Evolutionary conservation across 768 basidiomycete genomes (phyloP).

Genomic region (Mrakia blollopis): DNA sequence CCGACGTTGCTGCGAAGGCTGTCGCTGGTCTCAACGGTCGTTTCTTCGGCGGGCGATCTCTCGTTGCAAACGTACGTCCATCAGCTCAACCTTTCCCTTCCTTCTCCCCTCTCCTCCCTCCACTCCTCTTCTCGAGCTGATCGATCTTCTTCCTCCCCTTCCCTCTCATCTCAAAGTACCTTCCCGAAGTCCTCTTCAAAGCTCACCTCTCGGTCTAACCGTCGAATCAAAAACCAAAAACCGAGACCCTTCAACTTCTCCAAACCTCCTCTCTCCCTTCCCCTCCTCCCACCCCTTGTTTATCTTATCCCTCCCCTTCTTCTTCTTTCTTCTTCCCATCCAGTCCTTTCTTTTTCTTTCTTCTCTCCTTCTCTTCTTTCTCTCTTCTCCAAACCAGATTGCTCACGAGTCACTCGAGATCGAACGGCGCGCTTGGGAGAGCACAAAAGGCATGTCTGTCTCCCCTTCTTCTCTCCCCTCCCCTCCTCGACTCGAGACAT

Average conservation of each 20-base stretch:
- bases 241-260: neutral
- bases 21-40: conserved; percentile 88
- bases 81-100: neutral
- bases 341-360: neutral
- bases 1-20: conserved; percentile 76
- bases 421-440: neutral
- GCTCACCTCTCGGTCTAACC: conserved; percentile 22
- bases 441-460: neutral
- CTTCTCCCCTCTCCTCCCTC: neutral
- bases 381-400: neutral
- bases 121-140: neutral
- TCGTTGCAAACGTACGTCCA: conserved; percentile 55
- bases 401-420: neutral
- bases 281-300: neutral
- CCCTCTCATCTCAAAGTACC: conserved; percentile 6
- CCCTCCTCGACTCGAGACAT: neutral
- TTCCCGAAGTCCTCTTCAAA: conserved; percentile 24
- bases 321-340: no score
- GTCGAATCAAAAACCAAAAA: neutral
- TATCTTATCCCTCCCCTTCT: no score
- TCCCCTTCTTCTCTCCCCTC: neutral
- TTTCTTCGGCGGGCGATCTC: conserved; percentile 91
- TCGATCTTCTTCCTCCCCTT: neutral
- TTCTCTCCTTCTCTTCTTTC: neutral
- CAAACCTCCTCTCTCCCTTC: neutral